phyloP scores from a whole-genome alignment of 176 grass and related monocot species.

The Musa itinerans region DNA sequence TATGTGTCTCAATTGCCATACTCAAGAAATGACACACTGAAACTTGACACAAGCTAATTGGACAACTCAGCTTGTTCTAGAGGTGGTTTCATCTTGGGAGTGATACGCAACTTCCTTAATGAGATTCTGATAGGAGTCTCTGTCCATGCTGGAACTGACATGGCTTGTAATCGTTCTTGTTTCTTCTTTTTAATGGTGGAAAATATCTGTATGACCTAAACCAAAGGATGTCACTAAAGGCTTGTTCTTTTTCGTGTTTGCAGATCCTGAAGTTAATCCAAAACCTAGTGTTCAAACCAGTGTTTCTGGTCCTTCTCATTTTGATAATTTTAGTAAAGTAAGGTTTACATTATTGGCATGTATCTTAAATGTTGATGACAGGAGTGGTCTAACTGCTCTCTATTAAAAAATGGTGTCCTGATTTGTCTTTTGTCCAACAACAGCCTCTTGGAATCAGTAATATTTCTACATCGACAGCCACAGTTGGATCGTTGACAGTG shows the following conservation, averaged over 20 bases:
- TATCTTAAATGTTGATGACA: not conserved
- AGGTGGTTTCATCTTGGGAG: not conserved
- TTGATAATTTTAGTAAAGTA: constrained; percentile 52
- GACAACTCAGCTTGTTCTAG: not conserved
- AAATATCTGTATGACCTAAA: constrained; percentile 3
- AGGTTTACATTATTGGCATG: not conserved
- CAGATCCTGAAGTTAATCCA: constrained; percentile 43
- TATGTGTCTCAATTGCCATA: not conserved
- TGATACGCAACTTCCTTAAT: not conserved
- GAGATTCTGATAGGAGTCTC: not conserved
- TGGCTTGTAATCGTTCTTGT: not conserved
- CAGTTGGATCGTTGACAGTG: constrained; percentile 25
- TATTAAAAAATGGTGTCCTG: not conserved
- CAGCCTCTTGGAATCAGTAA: constrained; percentile 31
- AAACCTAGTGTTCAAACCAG: constrained; percentile 39
- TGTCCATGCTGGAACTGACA: not conserved
- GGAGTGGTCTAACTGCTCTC: not conserved
- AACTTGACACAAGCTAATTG: not conserved
- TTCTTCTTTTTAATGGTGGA: not conserved
- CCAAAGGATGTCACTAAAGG: not conserved
- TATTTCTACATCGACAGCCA: constrained; percentile 4
- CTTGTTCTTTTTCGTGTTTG: constrained; percentile 3
- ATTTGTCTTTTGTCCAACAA: constrained; percentile 6
- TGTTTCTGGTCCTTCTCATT: constrained; percentile 41
- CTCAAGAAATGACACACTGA: not conserved